These are phyloP conservation scores for Myriangium duriaei DNA, from an alignment of 2,329 filamentous ascomycete genomes.

Conservation along the genomic window DNA sequence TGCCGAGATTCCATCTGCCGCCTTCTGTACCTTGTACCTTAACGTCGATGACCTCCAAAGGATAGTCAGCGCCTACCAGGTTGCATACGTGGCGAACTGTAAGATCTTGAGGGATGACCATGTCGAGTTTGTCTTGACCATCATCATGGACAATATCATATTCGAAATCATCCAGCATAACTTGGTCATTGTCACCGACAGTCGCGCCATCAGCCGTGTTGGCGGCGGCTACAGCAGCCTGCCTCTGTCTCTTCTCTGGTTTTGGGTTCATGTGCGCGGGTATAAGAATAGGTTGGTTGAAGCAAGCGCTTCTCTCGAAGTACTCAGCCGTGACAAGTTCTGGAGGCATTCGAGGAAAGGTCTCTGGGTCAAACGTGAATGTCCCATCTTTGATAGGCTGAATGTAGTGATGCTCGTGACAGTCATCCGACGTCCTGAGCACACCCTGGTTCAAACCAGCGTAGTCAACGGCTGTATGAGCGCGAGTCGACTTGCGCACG, in stretches of 20 bases:
- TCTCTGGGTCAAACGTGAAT: conserved; percentile 48
- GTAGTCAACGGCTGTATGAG: conserved; percentile 55
- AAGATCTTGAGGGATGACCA: conserved; percentile 53
- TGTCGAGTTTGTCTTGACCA: conserved; percentile 52
- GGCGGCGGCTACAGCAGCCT: background rate
- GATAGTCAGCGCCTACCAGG: conserved; percentile 49
- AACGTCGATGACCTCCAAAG: conserved; percentile 56
- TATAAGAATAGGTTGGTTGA: conserved; percentile 55
- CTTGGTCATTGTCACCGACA: conserved; percentile 15
- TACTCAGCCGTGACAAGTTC: conserved; percentile 51
- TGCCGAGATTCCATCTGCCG: conserved; percentile 51
- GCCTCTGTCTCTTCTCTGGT: conserved; percentile 20
- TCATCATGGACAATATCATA: conserved; percentile 41
- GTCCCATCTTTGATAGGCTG: conserved; percentile 53
- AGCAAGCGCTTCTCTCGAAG: conserved; percentile 50
- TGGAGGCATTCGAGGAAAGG: conserved; percentile 50
- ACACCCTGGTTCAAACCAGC: conserved; percentile 54
- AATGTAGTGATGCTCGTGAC: conserved; percentile 55
- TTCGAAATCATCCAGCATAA: conserved; percentile 29
- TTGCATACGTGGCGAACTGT: conserved; percentile 52
- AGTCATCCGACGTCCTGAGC: conserved; percentile 51
- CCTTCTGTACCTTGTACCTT: conserved; percentile 55
- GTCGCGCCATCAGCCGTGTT: conserved; percentile 6
- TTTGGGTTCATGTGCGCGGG: conserved; percentile 49
- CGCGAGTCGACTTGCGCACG: conserved; percentile 53